Evolutionary conservation across 345 rosid genomes (phyloP), one percentile per base, ranked within the genome.

Genomic region (Lepidium africanum): DNA sequence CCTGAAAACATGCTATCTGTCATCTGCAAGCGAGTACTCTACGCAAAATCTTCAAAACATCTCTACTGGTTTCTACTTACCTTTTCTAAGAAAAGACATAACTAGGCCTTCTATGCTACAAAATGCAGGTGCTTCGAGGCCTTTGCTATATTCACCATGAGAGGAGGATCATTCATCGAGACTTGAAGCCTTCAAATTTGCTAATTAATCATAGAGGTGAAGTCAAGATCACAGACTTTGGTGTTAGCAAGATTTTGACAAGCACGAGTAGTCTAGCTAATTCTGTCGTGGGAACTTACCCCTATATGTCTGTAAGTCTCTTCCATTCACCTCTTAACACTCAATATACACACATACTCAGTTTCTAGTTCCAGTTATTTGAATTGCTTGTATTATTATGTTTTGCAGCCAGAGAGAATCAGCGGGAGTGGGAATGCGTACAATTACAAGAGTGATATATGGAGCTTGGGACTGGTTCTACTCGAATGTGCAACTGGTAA

Each of bases 151-250:
- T 93, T 75, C 98, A 93, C 75, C 91, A 81, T 46, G 95, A 93
- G 66, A 84, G 68, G 86, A 87, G 88, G 65, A 84, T 91, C 16
- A 88, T 91, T 67, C 97, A 91, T 65, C 81, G 97, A 40, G 97
- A 92, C 69, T 60, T 92, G 54, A 92, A 90, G 73, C 98, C 98
- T 15, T 90, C 96, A 1, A 90, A 93, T 74, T 77, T 93, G 84
- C 79, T 90, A 42, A 84, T 93, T 72, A 93, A 90, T 70, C 98
- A 93, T 64, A 81, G 85, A 79, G 98, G 98, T 49, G 94, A 88
- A 77, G 96, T 93, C 74, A 93, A 93, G 80, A 90, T 93, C 67
- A 85, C 98, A 12, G 96, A 93, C 74, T 93, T 93, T 76, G 98
- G 98, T 63, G 98, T 92, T 51, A 90, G 98, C 70, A 80, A 88